These are phyloP conservation scores for Collybia mongolica DNA, from an alignment of 768 basidiomycete species.

Conservation along the genomic window DNA sequence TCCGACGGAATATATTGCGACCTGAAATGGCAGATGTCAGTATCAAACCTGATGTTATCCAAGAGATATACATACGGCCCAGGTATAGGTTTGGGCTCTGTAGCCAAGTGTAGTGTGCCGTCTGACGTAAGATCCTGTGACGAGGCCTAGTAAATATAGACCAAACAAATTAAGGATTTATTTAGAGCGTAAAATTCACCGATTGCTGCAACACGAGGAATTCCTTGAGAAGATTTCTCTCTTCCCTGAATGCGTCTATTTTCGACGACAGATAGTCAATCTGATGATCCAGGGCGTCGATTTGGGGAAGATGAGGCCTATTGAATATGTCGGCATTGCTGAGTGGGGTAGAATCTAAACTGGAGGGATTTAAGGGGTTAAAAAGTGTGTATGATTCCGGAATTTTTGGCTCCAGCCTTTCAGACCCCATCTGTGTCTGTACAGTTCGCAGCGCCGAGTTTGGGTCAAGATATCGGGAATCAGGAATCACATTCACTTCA, in stretches of 20 bases:
- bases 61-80: neutral
- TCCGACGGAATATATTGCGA: no score
- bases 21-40: no score
- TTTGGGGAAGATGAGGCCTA: no score
- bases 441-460: no score
- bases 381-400: no score
- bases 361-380: no score
- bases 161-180: neutral
- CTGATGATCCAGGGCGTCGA: conserved; percentile 28
- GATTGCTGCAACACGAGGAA: neutral
- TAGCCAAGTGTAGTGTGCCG: neutral
- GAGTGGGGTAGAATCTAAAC: no score
- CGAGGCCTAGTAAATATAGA: neutral
- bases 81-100: neutral
- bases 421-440: no score
- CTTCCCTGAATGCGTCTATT: conserved; percentile 35
- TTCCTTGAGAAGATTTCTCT: conserved; percentile 26
- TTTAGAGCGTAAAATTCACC: neutral
- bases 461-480: no score
- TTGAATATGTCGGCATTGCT: no score
- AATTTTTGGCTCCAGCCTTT: no score
- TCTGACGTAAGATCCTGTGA: neutral
- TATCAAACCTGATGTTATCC: neutral
- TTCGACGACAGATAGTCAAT: conserved; percentile 31
- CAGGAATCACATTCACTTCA: no score